Base-by-base conservation (phyloP, 176 grass and related monocot genomes). In the Typha latifolia region DNA sequence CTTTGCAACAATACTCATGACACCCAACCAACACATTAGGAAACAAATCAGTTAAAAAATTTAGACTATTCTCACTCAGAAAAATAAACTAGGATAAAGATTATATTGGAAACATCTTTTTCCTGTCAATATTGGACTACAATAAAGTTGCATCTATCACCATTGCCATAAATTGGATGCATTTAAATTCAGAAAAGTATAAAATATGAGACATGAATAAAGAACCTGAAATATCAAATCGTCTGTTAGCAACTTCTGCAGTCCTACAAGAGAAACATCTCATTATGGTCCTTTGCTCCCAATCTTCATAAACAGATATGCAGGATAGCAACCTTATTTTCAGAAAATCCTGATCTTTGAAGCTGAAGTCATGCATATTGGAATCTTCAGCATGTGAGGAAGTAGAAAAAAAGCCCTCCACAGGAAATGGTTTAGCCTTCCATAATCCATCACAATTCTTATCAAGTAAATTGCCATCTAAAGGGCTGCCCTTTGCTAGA, bases 171-270 rank as follows among this genome's bases (percentile, higher is more conserved):
- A n/a, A 57, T 20, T 18, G 2, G 52, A 57, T 5, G 13, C 52
- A 57, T 57, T 57, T 57, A 57, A 18, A 57, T 57, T 15, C 8
- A 57, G 34, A 37, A 37, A 12, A 16, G 20, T 7, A 57, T 20
- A 57, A 57, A 18, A 15, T 18, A 20, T 10, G 19, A 57, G n/a
- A 57, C 15, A 57, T 56, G 52, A n/a, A 9, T 65, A 18, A 37
- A 34, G n/a, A 65, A 65, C 63, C 63, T 65, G 63, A 19, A 65
- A 6, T 65, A 26, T 65, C 63, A 8, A 20, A 32, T 65, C 32
- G 10, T 65, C 32, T 65, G 31, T 37, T 16, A 34, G 63, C 31
- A 32, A 32, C 32, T 18, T 2, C 63, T 65, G 5, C 32, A 65
- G 63, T 47, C 63, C 63, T 65, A 47, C 31, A 65, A 37, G 19